Percentiles rank a stretch among this genome's conserved stretches.
These are phyloP conservation scores for Pholiota adiposa DNA, from an alignment of 1,284 basidiomycete species.

Conservation along the genomic window DNA sequence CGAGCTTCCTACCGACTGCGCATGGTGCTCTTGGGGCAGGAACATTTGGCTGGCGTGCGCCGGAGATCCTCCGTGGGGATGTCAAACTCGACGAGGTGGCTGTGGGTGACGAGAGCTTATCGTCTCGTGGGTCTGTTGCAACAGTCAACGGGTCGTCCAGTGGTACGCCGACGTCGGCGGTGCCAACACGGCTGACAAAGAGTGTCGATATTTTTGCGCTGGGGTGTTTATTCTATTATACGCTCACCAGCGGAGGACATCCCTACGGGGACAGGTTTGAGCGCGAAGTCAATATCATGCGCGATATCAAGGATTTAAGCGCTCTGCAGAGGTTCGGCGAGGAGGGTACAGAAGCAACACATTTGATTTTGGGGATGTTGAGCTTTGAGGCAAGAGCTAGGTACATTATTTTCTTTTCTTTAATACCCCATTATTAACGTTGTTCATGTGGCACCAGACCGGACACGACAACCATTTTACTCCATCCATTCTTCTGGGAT, in stretches of 20 bases:
- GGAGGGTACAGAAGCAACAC: constrained; percentile 84
- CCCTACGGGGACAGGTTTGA: constrained; percentile 92
- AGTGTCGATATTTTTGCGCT: constrained; percentile 94
- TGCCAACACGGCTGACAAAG: constrained; percentile 79
- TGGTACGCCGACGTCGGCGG: constrained; percentile 29
- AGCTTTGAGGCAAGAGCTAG: constrained; percentile 73
- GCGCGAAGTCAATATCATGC: constrained; percentile 90
- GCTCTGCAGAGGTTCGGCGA: constrained; percentile 84
- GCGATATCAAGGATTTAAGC: constrained; percentile 72
- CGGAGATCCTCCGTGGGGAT: constrained; percentile 90
- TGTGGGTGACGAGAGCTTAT: constrained; percentile 64
- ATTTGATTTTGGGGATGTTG: constrained; percentile 81
- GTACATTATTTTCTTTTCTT: constrained; percentile 46
- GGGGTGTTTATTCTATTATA: constrained; percentile 93
- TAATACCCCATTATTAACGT: not conserved
- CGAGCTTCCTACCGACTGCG: constrained; percentile 84
- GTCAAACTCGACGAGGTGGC: constrained; percentile 84
- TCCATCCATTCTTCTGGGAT: constrained; percentile 98
- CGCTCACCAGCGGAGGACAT: constrained; percentile 85
- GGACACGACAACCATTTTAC: constrained; percentile 81
- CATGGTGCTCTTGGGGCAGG: constrained; percentile 87
- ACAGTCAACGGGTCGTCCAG: constrained; percentile 45
- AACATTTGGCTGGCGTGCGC: constrained; percentile 93
- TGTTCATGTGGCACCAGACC: constrained; percentile 57
- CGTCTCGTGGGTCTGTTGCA: constrained; percentile 64